Conservation (phyloP, 2,329 filamentous ascomycete species). For the Tolypocladium tropicale region DNA sequence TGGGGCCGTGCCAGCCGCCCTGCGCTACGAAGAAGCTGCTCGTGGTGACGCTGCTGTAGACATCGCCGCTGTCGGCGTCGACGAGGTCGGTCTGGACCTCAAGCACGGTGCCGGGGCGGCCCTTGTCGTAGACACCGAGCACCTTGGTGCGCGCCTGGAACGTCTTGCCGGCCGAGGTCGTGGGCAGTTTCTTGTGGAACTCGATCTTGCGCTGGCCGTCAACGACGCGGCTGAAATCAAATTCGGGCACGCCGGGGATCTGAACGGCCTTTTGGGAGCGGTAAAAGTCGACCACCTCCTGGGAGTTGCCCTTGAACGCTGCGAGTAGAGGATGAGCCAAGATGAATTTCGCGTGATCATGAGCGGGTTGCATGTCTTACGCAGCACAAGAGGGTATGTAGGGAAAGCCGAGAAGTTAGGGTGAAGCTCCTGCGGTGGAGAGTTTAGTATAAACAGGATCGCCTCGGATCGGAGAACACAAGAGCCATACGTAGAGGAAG, state of each 20-base stretch:
- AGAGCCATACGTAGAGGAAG: slow-evolving; percentile 66
- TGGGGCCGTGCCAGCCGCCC: slow-evolving; percentile 77
- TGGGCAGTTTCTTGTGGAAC: slow-evolving; percentile 66
- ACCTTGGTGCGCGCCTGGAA: slow-evolving; percentile 74
- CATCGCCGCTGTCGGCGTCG: slow-evolving; percentile 56
- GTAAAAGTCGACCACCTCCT: slow-evolving; percentile 81
- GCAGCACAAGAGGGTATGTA: slow-evolving; percentile 74
- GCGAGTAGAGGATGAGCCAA: background rate
- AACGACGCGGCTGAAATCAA: slow-evolving; percentile 64
- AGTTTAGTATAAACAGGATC: background rate
- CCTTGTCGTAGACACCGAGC: slow-evolving; percentile 83
- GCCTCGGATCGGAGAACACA: background rate
- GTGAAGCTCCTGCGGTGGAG: slow-evolving; percentile 63
- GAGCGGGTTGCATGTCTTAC: slow-evolving; percentile 31
- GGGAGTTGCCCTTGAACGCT: slow-evolving; percentile 67
- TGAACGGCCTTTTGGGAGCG: slow-evolving; percentile 52
- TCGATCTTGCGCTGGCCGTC: slow-evolving; percentile 77
- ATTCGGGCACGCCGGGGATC: slow-evolving; percentile 67
- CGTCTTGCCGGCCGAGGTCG: slow-evolving; percentile 56
- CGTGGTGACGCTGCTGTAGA: slow-evolving; percentile 59
- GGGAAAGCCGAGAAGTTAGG: slow-evolving; percentile 82
- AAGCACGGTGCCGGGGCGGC: slow-evolving; percentile 69
- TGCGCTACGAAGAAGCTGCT: slow-evolving; percentile 75
- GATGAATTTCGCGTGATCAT: no score
- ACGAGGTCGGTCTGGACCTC: slow-evolving; percentile 72